phyloP scores from a whole-genome alignment of 2,329 filamentous ascomycete species.

The Talaromyces sp. region DNA sequence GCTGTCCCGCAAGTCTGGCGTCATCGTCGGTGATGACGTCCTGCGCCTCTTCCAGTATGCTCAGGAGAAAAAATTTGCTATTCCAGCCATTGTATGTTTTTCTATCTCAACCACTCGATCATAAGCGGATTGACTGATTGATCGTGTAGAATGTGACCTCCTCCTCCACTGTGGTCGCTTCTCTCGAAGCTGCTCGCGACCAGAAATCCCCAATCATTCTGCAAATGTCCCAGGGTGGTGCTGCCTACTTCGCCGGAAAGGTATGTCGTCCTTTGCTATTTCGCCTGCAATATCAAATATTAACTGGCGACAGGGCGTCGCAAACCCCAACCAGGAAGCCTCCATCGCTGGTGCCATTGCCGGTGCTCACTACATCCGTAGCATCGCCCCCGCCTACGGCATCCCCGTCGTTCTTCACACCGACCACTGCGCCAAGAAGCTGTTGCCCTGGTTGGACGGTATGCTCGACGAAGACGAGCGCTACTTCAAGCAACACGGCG shows the following conservation, averaged over 20 bases:
- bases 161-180: conserved; percentile 76
- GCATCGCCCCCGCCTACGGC: conserved; percentile 79
- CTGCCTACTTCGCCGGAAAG: conserved; percentile 89
- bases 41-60: conserved; percentile 79
- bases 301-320: conserved; percentile 63
- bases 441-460: conserved; percentile 94
- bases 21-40: conserved; percentile 64
- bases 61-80: conserved; percentile 79
- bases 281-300: background rate
- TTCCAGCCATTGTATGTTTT: conserved; percentile 65
- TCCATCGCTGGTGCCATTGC: conserved; percentile 85
- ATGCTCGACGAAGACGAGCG: conserved; percentile 91
- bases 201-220: conserved; percentile 87
- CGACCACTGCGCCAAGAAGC: conserved; percentile 99
- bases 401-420: conserved; percentile 92
- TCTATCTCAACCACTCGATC: no score
- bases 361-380: conserved; percentile 87
- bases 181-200: conserved; percentile 92
- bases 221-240: conserved; percentile 88
- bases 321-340: conserved; percentile 77
- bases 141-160: conserved; percentile 81
- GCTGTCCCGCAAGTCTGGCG: conserved; percentile 59
- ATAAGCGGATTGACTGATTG: no score
- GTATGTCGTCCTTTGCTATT: conserved; percentile 34
- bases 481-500: conserved; percentile 88